phyloP scores from a whole-genome alignment of 805 yeast genomes.

The Pichia cephalocereana region DNA sequence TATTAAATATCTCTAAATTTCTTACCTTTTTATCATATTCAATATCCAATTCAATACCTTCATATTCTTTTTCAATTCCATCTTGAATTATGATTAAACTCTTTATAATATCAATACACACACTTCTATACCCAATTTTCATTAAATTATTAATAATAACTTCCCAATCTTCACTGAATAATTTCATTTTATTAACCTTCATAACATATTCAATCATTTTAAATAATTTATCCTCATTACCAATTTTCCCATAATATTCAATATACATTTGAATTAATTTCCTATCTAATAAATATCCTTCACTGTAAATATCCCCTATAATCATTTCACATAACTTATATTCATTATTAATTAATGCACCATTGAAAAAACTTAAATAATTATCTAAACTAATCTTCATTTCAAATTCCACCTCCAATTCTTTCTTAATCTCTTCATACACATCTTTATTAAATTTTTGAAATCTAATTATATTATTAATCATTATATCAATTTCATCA shows the following conservation, averaged over 20 bases:
- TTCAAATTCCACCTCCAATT: background rate
- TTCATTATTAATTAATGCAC: slow-evolving; percentile 11
- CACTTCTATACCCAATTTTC: slow-evolving; percentile 7
- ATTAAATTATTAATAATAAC: slow-evolving; percentile 12
- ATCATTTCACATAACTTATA: slow-evolving; percentile 12
- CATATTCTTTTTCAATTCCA: slow-evolving; percentile 10
- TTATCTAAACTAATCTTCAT: slow-evolving; percentile 8
- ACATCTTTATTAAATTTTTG: background rate
- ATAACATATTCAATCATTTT: slow-evolving; percentile 17
- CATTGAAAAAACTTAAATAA: slow-evolving; percentile 13
- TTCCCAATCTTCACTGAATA: slow-evolving; percentile 11
- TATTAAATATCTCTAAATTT: background rate
- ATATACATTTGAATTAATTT: slow-evolving; percentile 11
- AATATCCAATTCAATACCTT: slow-evolving; percentile 2
- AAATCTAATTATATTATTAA: background rate
- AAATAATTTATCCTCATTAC: slow-evolving; percentile 13
- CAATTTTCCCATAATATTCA: background rate
- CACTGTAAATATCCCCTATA: background rate
- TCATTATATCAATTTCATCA: background rate
- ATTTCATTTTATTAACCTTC: slow-evolving; percentile 6
- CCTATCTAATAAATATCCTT: slow-evolving; percentile 14
- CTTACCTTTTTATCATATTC: background rate
- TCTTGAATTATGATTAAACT: slow-evolving; percentile 12
- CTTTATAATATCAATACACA: slow-evolving; percentile 17
- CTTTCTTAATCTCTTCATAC: background rate